A percentile compares a stretch with the other conserved stretches of the same genome.
phyloP scores from a whole-genome alignment of 1,284 basidiomycete species.

The Ceratobasidium sp. region DNA sequence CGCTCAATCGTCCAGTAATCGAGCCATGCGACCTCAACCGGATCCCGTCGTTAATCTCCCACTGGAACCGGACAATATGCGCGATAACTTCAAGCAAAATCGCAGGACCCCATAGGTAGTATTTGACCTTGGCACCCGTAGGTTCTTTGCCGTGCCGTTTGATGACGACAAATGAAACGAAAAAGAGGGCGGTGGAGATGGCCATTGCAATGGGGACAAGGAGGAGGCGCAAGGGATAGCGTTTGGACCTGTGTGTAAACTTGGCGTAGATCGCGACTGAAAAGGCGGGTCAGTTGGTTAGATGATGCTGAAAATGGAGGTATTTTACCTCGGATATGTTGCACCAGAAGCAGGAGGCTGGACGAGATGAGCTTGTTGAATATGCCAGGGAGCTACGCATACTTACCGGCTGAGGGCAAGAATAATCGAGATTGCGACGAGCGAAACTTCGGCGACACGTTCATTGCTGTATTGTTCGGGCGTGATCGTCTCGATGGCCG shows the following conservation, averaged over 20 bases:
- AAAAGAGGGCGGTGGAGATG: conserved; percentile 28
- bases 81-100: conserved; percentile 35
- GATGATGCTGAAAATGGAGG: not conserved
- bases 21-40: conserved; percentile 29
- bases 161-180: conserved; percentile 8
- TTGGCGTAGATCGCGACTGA: conserved; percentile 42
- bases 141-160: conserved; percentile 6
- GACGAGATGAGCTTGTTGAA: not conserved
- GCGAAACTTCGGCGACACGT: conserved; percentile 34
- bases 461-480: conserved; percentile 24
- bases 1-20: conserved; percentile 1
- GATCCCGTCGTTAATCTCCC: conserved; percentile 29
- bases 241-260: conserved; percentile 7
- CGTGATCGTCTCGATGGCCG: conserved; percentile 8
- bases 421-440: conserved; percentile 29
- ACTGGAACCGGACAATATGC: conserved; percentile 31
- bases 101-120: conserved; percentile 2
- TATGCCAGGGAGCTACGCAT: too few relatives aligned
- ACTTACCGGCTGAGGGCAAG: conserved; percentile 43
- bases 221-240: conserved; percentile 22
- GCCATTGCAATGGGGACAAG: conserved; percentile 21
- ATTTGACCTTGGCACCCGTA: conserved; percentile 28
- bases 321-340: conserved; percentile 24
- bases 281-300: not conserved
- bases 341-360: conserved; percentile 25